Percentiles rank a stretch among this genome's conserved stretches.
phyloP scores from a whole-genome alignment of 352 stramenopile genomes.

The Saprolegnia parasitica region DNA sequence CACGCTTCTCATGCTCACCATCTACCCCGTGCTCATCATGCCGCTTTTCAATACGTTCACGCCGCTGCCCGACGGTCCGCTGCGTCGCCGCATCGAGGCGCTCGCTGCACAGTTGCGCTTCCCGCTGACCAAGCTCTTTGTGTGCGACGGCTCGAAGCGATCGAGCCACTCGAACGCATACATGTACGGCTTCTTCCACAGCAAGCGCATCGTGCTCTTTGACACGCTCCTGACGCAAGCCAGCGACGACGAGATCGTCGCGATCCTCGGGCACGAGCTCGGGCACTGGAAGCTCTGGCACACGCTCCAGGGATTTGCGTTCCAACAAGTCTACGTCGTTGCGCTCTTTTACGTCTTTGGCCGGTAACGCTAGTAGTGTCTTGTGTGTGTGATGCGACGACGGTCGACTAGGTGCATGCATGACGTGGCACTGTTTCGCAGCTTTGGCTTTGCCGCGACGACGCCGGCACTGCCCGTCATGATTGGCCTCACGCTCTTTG shows the following conservation, averaged over 20 bases:
- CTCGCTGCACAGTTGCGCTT: constrained; percentile 89
- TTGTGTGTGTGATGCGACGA: background rate
- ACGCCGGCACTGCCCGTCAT: constrained; percentile 55
- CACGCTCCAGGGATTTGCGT: constrained; percentile 89
- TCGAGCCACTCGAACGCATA: constrained; percentile 90
- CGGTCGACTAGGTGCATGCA: constrained; percentile 45
- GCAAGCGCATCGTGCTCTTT: constrained; percentile 96
- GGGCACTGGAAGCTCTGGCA: constrained; percentile 97
- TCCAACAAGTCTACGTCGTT: constrained; percentile 88
- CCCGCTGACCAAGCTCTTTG: constrained; percentile 96
- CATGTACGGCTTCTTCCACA: constrained; percentile 94
- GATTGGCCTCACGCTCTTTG: constrained; percentile 82
- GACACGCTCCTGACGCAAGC: constrained; percentile 95
- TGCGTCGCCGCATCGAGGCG: constrained; percentile 90
- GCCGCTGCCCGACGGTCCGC: constrained; percentile 74
- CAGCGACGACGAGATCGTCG: constrained; percentile 91
- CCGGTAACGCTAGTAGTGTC: constrained; percentile 29
- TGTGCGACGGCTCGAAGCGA: constrained; percentile 96
- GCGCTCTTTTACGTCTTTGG: constrained; percentile 76
- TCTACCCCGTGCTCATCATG: constrained; percentile 95
- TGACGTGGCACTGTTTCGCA: constrained; percentile 63
- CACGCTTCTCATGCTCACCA: constrained; percentile 93
- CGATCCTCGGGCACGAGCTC: constrained; percentile 95
- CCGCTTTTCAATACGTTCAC: constrained; percentile 97
- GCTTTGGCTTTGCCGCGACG: constrained; percentile 59